Evolutionary conservation across 495 filamentous ascomycete genomes (phyloP).

Genomic region (Lepraria neglecta): DNA sequence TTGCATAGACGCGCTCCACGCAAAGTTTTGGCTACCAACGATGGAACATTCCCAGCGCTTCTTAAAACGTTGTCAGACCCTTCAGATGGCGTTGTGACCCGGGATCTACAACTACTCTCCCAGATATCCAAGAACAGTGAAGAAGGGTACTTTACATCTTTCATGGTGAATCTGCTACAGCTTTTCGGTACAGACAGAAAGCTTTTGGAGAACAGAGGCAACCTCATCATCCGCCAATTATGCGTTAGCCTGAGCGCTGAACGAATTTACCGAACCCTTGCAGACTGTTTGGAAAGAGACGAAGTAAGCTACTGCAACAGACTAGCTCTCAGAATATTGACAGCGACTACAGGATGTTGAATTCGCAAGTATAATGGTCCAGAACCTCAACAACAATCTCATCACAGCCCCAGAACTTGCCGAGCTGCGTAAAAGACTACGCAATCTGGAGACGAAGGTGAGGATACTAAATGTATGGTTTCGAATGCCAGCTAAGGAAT

Average conservation of each 20-base stretch:
- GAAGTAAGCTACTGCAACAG: constrained; percentile 46
- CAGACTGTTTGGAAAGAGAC: constrained; percentile 95
- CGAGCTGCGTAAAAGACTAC: constrained; percentile 80
- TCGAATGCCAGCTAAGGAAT: constrained; percentile 22
- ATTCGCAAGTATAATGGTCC: constrained; percentile 99
- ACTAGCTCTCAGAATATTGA: neutral
- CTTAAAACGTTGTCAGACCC: constrained; percentile 96
- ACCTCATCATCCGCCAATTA: constrained; percentile 91
- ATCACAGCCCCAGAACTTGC: constrained; percentile 94
- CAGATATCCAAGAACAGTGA: constrained; percentile 96
- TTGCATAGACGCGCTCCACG: constrained; percentile 88
- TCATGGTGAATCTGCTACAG: constrained; percentile 95
- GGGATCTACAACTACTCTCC: constrained; percentile 87
- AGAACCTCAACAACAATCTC: constrained; percentile 97
- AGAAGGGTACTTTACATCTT: constrained; percentile 92
- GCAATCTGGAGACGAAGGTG: constrained; percentile 83
- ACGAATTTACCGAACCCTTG: constrained; percentile 90
- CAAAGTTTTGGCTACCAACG: constrained; percentile 92
- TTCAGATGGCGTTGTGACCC: constrained; percentile 89
- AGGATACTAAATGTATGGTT: neutral
- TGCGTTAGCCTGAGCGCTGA: constrained; percentile 90
- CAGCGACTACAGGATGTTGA: constrained; percentile 61
- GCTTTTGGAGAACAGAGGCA: constrained; percentile 85
- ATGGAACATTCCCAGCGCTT: constrained; percentile 92
- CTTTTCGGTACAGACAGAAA: constrained; percentile 91